phyloP scores from a whole-genome alignment of 495 filamentous ascomycete species.

The Paragyromitra xinjiangensis region DNA sequence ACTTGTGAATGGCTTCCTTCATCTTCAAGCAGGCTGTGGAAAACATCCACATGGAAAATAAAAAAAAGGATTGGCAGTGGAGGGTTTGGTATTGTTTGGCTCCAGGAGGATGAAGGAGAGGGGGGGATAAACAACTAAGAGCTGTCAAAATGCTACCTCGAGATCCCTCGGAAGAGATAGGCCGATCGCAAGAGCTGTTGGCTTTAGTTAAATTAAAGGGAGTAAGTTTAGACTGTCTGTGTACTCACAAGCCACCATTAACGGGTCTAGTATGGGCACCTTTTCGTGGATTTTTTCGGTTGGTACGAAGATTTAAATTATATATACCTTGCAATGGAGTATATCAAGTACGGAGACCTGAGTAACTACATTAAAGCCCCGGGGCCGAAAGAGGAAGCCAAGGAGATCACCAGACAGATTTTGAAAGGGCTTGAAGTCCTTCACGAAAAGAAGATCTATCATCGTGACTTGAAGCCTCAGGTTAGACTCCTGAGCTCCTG shows the following conservation, averaged over 20 bases:
- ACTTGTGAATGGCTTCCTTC: background rate
- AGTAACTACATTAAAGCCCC: background rate
- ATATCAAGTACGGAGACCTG: background rate
- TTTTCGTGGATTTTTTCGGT: constrained; percentile 3
- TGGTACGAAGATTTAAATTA: background rate
- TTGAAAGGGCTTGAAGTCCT: too few relatives aligned
- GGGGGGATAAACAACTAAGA: background rate
- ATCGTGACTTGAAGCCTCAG: background rate
- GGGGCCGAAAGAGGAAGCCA: background rate
- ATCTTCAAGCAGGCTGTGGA: background rate
- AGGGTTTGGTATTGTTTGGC: background rate
- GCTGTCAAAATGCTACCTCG: constrained; percentile 7
- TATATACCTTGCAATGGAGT: constrained; percentile 2
- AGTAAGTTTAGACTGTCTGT: background rate
- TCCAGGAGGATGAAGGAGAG: background rate
- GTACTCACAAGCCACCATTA: background rate
- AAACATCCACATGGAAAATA: background rate
- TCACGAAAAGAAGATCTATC: too few relatives aligned
- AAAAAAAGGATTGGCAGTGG: background rate
- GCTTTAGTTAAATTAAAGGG: background rate
- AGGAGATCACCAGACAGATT: background rate
- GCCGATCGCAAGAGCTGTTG: background rate
- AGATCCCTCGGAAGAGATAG: background rate
- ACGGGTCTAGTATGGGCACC: background rate
- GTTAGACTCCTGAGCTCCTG: background rate